phyloP scores from a whole-genome alignment of 163 green algal species.

The Chloromonas sp. region DNA sequence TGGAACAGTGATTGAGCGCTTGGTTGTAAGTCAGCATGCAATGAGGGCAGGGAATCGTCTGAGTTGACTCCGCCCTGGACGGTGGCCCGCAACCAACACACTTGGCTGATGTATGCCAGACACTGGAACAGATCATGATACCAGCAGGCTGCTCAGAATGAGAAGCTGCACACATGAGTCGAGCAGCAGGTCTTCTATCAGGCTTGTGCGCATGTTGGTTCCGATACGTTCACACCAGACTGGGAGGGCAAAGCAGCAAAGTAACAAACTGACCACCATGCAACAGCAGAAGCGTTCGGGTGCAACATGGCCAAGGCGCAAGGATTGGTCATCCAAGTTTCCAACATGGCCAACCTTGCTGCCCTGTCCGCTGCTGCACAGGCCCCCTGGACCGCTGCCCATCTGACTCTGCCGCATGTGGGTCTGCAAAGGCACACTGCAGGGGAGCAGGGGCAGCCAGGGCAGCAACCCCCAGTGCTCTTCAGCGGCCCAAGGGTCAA shows the following conservation, averaged over 20 bases:
- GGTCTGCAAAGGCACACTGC: background rate
- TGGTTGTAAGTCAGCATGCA: too few relatives aligned
- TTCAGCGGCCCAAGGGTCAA: slow-evolving; percentile 54
- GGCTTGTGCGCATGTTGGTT: too few relatives aligned
- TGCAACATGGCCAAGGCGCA: background rate
- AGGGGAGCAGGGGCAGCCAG: background rate
- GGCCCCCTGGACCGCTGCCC: background rate
- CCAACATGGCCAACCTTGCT: background rate
- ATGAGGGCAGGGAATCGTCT: too few relatives aligned
- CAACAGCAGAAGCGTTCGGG: background rate
- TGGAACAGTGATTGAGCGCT: too few relatives aligned
- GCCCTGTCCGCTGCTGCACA: background rate
- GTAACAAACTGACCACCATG: too few relatives aligned
- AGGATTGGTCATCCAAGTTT: background rate
- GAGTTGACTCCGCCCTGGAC: background rate
- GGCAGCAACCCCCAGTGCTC: slow-evolving; percentile 10
- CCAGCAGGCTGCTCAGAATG: too few relatives aligned
- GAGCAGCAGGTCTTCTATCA: too few relatives aligned
- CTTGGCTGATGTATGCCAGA: background rate
- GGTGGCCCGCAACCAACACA: background rate
- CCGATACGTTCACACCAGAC: too few relatives aligned
- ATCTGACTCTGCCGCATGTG: background rate
- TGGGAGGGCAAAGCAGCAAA: too few relatives aligned
- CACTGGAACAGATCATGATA: background rate
- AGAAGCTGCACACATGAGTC: too few relatives aligned